phyloP scores from a whole-genome alignment of 768 basidiomycete species.

The Pleurotus cornucopiae region DNA sequence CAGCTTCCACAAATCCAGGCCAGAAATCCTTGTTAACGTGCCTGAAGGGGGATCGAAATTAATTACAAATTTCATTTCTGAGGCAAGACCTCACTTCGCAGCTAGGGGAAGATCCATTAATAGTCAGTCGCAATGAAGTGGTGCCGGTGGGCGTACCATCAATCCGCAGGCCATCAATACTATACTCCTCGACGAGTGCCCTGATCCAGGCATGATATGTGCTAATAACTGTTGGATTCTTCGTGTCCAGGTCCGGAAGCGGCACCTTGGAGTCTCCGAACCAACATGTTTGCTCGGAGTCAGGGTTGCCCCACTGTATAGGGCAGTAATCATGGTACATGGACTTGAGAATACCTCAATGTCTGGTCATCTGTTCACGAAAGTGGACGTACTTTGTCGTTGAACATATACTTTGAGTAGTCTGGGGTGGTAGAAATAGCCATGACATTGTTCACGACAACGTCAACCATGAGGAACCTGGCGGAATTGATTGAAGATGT shows the following conservation, averaged over 20 bases:
- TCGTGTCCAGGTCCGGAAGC: constrained; percentile 77
- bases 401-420: constrained; percentile 66
- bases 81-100: constrained; percentile 32
- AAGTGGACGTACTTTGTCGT: constrained; percentile 42
- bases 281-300: constrained; percentile 78
- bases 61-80: background rate
- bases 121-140: constrained; percentile 27
- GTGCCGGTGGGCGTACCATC: constrained; percentile 41
- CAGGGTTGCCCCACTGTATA: constrained; percentile 65
- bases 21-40: constrained; percentile 77
- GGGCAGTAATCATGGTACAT: constrained; percentile 79
- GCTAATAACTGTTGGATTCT: constrained; percentile 56
- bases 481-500: background rate
- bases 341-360: constrained; percentile 30
- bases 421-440: constrained; percentile 58
- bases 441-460: constrained; percentile 87
- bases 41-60: constrained; percentile 28
- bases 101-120: constrained; percentile 23
- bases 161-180: constrained; percentile 84
- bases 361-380: background rate
- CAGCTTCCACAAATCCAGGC: constrained; percentile 68
- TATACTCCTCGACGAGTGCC: constrained; percentile 62
- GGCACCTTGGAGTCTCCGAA: constrained; percentile 73
- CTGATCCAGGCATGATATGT: constrained; percentile 69
- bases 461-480: constrained; percentile 80